Base-by-base conservation (phyloP, 441 rosid species). In the Adansonia madagascariensis region DNA sequence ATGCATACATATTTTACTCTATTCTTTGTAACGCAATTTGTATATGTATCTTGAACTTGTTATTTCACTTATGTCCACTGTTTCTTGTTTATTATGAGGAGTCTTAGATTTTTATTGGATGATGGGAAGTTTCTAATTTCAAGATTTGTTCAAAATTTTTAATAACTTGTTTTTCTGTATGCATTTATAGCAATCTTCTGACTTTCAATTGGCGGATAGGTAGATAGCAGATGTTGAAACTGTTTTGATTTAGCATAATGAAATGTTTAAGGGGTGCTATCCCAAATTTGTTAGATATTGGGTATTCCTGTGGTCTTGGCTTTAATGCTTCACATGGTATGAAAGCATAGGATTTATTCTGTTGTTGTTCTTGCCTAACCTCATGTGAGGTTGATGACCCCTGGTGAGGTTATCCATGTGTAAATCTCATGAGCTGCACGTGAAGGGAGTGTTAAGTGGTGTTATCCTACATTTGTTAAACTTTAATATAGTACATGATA, bases 11-110 rank as follows among this genome's bases (percentile, higher is more conserved):
- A 12, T 17, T 65, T n/a, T 47, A 47, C 6, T 12, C 3, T 24
- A 12, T 49, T 49, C 41, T 24, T 4, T 49, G 5, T 70, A 20
- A 24, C 3, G 44, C 22, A 49, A 24, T 24, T 69, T 24, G 11
- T 69, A 69, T 47, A 49, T 69, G 15, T 14, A 47, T 22, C 59
- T 69, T 22, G 44, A n/a, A 22, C 43, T 2, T 49, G 18, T 49
- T 65, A n/a, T 65, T 65, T 69, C 17, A 14, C n/a, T 49, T 69
- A 24, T 69, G 24, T 69, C 73, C 20, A 15, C 44, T n/a, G 39
- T 49, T 70, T 70, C 22, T 61, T 15, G 43, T 61, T 12, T 61
- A 61, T 61, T 22, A 55, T 17, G 17, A 55, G 7, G 60, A 55
- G 18, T 55, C 18, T 55, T 18, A 55, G 60, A 20, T 55, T 55